phyloP scores from a whole-genome alignment of 176 grass and related monocot genomes.

The Rhynchospora tenuis region DNA sequence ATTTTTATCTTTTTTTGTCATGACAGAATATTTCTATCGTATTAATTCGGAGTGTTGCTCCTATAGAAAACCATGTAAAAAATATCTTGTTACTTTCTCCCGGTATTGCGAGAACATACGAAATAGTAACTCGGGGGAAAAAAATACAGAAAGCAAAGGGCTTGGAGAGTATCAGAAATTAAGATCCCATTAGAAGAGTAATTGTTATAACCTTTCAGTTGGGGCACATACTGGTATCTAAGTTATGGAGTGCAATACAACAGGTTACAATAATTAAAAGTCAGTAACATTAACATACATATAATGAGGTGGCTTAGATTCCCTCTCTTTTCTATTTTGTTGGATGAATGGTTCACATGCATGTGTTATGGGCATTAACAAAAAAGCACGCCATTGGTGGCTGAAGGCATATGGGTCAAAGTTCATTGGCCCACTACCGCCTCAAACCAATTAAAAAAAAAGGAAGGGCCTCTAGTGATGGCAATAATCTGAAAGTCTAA shows the following conservation, averaged over 20 bases:
- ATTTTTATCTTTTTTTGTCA: not conserved
- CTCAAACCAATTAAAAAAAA: not conserved
- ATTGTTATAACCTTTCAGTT: not conserved
- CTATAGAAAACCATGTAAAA: not conserved
- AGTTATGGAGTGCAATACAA: not conserved
- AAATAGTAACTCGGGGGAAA: too few species aligned
- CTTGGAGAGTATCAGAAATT: not conserved
- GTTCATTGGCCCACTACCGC: not conserved
- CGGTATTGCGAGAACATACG: not conserved
- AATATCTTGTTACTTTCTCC: not conserved
- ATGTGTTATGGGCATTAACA: conserved; percentile 10
- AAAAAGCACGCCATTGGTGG: not conserved
- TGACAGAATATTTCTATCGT: not conserved
- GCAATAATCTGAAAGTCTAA: not conserved
- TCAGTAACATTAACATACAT: not conserved
- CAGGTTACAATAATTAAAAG: not conserved
- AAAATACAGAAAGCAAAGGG: not conserved
- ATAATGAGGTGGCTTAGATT: conserved; percentile 13
- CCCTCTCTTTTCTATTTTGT: not conserved
- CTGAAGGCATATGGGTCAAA: conserved; percentile 12
- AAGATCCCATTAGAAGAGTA: not conserved
- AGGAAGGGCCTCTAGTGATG: not conserved
- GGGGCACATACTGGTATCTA: not conserved
- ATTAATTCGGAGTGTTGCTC: not conserved
- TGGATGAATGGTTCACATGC: not conserved